These are phyloP conservation scores for Pyrenophora teres DNA, from an alignment of 2,329 filamentous ascomycete genomes.

Conservation along the genomic window DNA sequence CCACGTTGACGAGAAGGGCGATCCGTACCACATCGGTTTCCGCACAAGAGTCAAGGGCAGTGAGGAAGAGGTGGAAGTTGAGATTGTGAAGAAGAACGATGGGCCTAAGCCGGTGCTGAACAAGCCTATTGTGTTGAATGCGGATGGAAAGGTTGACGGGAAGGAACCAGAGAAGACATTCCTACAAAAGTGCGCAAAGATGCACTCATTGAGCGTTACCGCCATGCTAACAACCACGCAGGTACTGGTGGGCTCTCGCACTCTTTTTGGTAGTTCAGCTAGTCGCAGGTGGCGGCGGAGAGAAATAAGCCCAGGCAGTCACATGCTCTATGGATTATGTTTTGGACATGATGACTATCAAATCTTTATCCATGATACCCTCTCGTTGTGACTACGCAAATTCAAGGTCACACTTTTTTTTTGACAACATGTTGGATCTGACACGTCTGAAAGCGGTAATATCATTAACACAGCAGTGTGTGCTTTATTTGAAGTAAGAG, in stretches of 20 bases:
- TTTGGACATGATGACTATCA: neutral
- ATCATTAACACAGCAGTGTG: neutral
- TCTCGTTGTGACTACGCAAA: neutral
- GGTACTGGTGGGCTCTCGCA: constrained; percentile 58
- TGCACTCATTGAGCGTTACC: neutral
- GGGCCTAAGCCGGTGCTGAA: constrained; percentile 54
- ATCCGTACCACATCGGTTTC: constrained; percentile 54
- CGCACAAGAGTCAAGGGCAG: constrained; percentile 39
- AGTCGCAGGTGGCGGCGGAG: constrained; percentile 50
- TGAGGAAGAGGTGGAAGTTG: constrained; percentile 49
- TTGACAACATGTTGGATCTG: neutral
- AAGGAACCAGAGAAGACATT: constrained; percentile 56
- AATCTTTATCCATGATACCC: neutral
- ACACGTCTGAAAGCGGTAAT: neutral
- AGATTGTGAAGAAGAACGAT: constrained; percentile 45
- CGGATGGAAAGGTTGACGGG: constrained; percentile 57
- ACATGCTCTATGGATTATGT: neutral
- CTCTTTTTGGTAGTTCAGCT: constrained; percentile 55
- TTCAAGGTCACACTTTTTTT: neutral
- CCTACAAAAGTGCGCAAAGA: constrained; percentile 54
- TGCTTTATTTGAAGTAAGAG: constrained; percentile 1
- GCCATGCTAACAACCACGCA: constrained; percentile 29
- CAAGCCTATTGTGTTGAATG: constrained; percentile 61
- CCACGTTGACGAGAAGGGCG: constrained; percentile 51
- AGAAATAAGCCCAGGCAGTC: constrained; percentile 6